Base-by-base conservation (phyloP, 768 basidiomycete genomes). In the Suillus americanus region DNA sequence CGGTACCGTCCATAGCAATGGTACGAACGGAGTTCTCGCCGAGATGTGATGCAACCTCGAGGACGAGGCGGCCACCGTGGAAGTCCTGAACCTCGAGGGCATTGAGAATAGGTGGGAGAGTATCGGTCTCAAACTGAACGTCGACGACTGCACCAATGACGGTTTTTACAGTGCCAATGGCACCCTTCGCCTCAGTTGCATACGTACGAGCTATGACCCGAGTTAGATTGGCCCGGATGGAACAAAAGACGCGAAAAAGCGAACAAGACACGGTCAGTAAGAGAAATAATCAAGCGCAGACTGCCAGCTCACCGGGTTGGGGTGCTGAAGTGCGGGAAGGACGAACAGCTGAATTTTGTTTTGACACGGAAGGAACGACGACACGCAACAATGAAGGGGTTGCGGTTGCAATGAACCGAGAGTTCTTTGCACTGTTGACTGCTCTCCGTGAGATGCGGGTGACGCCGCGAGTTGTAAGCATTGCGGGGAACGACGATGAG, bases 111-210 rank as follows among this genome's bases (percentile, higher is more conserved):
- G 96, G 93, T 60, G 97, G 97, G 48, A 99, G 91, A 37, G 53
- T 1, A 70, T 97, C 96, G 59, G 89, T 88, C 71, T 97, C 96
- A 75, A 99, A 99, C 81, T 98, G 95, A 71, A 99, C 97, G 78
- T 99, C 97, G 75, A 99, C 97, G 82, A 99, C 97, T 81, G 97
- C 97, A 91, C 97, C 97, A 80, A 99, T 99, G 85, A 99, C 96
- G 72, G 95, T 96, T 86, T 98, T 97, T 75, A 98, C 92, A 54
- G 86, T 81, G 71, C 96, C 96, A 72, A 85, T 80, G 62, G 84
- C 78, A 69, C 72, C 79, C 82, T 87, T 90, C 65, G 92, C 86
- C 79, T 97, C 95, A 62, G 95, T 95, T 68, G 96, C 96, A 85
- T 96, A 97, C 59, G 88, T 81, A 77, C 95, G 95, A 68, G 84